These are phyloP conservation scores for Penicillium simplicissimum DNA, from an alignment of 495 filamentous ascomycete species.

Conservation along the genomic window DNA sequence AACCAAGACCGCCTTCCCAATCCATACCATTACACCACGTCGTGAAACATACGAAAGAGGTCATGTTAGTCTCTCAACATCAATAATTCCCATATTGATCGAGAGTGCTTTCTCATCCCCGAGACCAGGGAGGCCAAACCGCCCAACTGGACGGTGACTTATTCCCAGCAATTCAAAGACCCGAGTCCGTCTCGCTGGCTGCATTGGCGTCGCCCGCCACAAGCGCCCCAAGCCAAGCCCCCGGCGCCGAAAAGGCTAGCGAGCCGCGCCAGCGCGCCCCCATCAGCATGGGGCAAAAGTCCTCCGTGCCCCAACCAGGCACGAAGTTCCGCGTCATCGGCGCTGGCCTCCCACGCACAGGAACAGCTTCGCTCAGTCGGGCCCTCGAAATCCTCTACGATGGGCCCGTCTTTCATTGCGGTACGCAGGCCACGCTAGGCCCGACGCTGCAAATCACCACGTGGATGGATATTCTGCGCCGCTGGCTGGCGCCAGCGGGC, in stretches of 20 bases:
- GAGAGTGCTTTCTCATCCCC: background rate
- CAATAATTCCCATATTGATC: background rate
- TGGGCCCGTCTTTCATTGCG: conserved; percentile 31
- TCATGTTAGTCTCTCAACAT: background rate
- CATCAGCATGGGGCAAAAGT: conserved; percentile 18
- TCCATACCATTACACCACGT: background rate
- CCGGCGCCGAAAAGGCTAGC: too few species aligned
- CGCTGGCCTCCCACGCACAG: conserved; percentile 53
- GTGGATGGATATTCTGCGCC: conserved; percentile 24
- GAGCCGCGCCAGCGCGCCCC: too few species aligned
- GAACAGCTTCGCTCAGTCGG: conserved; percentile 48
- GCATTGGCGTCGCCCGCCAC: conserved; percentile 1
- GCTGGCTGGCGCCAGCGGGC: conserved; percentile 13
- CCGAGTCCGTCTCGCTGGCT: background rate
- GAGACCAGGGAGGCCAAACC: background rate
- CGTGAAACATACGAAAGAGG: background rate
- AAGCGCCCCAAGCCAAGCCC: background rate
- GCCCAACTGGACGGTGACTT: background rate
- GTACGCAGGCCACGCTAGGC: conserved; percentile 28
- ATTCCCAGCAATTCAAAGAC: too few species aligned
- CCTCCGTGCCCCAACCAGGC: conserved; percentile 16
- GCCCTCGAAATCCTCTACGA: conserved; percentile 49
- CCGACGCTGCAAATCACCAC: conserved; percentile 21
- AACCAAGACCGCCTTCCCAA: background rate
- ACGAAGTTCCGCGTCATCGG: conserved; percentile 38